phyloP scores from a whole-genome alignment of 2,329 filamentous ascomycete genomes.

The Fusarium nygamai region DNA sequence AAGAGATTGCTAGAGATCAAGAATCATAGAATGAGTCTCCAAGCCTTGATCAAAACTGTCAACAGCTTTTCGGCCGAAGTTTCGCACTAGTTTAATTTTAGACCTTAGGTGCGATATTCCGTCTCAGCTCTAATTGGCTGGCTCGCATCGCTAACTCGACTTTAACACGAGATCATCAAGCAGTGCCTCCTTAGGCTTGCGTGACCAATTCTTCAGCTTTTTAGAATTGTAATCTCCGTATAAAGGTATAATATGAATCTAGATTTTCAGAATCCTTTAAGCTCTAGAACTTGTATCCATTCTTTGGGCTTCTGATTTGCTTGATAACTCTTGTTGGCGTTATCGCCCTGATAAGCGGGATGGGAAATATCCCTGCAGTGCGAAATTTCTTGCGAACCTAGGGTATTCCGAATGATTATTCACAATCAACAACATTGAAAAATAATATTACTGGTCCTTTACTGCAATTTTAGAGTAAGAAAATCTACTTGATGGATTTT shows the following conservation, averaged over 20 bases:
- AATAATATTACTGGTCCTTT: fast-evolving
- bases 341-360: background rate
- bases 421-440: fast-evolving
- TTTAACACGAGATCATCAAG: background rate
- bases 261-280: background rate
- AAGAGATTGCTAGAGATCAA: background rate
- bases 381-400: background rate
- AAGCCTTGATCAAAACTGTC: background rate
- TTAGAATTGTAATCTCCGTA: fast-evolving
- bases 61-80: background rate
- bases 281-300: fast-evolving
- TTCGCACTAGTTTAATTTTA: background rate
- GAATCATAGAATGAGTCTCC: too few species aligned
- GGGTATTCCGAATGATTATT: background rate
- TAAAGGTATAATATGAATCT: background rate
- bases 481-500: background rate
- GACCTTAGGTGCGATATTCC: background rate
- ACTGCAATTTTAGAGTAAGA: background rate
- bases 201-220: background rate
- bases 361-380: background rate
- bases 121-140: background rate
- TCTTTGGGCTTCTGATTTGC: fast-evolving
- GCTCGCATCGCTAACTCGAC: too few species aligned
- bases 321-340: too few species aligned
- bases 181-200: background rate